Conservation (phyloP, 2,329 filamentous ascomycete genomes). For the Hortaea sp. region DNA sequence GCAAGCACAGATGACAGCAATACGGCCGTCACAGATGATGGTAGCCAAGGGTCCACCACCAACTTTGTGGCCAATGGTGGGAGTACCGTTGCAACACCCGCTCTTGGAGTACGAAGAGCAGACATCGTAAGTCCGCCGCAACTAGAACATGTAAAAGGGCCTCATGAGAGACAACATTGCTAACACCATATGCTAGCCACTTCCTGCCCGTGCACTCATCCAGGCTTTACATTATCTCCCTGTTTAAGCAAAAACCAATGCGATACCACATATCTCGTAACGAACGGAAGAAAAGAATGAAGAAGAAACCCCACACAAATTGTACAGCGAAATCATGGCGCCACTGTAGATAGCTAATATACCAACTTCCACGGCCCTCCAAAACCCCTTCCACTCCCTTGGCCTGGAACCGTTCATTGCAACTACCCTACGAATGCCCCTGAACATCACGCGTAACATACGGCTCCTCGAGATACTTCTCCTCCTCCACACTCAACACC, state of each 20-base stretch:
- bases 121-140: slow-evolving; percentile 24
- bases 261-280: too few relatives aligned
- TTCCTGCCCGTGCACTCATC: slow-evolving; percentile 15
- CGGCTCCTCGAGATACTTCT: slow-evolving; percentile 51
- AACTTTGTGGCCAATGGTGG: slow-evolving; percentile 21
- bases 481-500: slow-evolving; percentile 47
- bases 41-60: background rate
- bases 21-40: background rate
- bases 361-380: too few relatives aligned
- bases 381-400: too few relatives aligned
- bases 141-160: background rate
- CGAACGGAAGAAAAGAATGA: too few relatives aligned
- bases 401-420: background rate
- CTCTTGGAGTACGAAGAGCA: slow-evolving; percentile 14
- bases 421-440: slow-evolving; percentile 5
- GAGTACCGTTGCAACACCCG: slow-evolving; percentile 25
- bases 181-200: slow-evolving; percentile 12
- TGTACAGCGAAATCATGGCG: too few relatives aligned
- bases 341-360: too few relatives aligned
- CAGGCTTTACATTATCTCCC: slow-evolving; percentile 16
- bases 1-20: background rate
- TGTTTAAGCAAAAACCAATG: slow-evolving; percentile 6
- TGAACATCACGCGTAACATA: slow-evolving; percentile 30
- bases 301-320: too few relatives aligned
- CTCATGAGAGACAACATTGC: background rate